A percentile compares a stretch with the other conserved stretches of the same genome.
Conservation (phyloP, 345 rosid species). For the Boechera retrofracta region DNA sequence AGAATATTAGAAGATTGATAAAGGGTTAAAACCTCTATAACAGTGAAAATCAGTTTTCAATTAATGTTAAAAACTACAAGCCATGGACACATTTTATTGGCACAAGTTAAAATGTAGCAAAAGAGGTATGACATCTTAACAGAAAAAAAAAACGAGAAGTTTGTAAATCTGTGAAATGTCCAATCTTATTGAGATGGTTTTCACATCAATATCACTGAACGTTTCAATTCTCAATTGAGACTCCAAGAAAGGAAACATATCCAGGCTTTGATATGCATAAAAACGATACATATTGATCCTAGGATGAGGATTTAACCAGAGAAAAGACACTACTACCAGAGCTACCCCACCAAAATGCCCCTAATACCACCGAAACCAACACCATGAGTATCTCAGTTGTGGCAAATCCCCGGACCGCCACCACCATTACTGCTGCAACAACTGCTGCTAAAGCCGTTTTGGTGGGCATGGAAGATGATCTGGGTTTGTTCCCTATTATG, state of each 20-base stretch:
- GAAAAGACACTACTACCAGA: conserved; percentile 76
- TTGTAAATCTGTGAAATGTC: conserved; percentile 1
- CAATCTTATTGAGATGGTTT: conserved; percentile 23
- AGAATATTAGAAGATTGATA: conserved; percentile 28
- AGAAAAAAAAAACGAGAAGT: background rate
- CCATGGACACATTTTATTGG: conserved; percentile 17
- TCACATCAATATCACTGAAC: conserved; percentile 24
- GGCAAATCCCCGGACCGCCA: conserved; percentile 69
- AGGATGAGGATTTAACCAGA: conserved; percentile 45
- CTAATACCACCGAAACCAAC: conserved; percentile 77
- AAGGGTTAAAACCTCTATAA: background rate
- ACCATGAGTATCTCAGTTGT: conserved; percentile 70
- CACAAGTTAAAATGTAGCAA: background rate
- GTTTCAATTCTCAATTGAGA: conserved; percentile 17
- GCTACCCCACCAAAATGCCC: conserved; percentile 85
- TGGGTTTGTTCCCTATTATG: conserved; percentile 89
- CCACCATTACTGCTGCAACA: conserved; percentile 78
- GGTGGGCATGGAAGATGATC: conserved; percentile 77
- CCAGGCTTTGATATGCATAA: conserved; percentile 18
- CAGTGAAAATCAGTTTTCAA: background rate
- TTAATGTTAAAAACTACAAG: background rate
- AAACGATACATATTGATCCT: conserved; percentile 28
- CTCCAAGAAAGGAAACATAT: conserved; percentile 17
- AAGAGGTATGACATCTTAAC: background rate
- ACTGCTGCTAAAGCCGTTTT: conserved; percentile 82